phyloP scores from a whole-genome alignment of 2,329 filamentous ascomycete species.

The Fusarium haematococcum region DNA sequence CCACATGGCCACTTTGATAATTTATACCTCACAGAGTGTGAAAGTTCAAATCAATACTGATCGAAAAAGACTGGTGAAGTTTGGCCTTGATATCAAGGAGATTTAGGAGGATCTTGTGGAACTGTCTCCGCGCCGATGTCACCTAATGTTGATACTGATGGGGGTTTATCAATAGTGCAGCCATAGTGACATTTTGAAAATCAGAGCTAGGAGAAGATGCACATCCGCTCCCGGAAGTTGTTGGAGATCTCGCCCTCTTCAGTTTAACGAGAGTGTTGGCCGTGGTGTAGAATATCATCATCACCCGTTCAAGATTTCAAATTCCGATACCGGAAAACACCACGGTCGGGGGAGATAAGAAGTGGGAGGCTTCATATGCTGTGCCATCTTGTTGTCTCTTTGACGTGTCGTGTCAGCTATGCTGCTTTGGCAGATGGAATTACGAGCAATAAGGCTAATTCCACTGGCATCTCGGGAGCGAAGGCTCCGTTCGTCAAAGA shows the following conservation, averaged over 20 bases:
- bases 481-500: background rate
- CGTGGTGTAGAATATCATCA: background rate
- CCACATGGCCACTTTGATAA: background rate
- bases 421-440: background rate
- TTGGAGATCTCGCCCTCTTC: background rate
- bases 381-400: background rate
- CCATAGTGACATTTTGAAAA: background rate
- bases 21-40: background rate
- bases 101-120: background rate
- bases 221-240: background rate
- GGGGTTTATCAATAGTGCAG: background rate
- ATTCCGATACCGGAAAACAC: background rate
- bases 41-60: background rate
- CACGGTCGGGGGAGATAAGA: background rate
- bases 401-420: background rate
- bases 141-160: background rate
- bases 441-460: background rate
- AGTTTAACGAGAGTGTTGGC: background rate
- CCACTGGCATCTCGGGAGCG: background rate
- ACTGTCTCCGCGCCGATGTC: background rate
- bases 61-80: background rate
- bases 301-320: background rate
- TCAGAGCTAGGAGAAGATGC: background rate
- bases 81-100: background rate
- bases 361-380: background rate